These are phyloP conservation scores for Lizanozyma gosingica DNA, from an alignment of 1,139 yeast species.

Conservation along the genomic window DNA sequence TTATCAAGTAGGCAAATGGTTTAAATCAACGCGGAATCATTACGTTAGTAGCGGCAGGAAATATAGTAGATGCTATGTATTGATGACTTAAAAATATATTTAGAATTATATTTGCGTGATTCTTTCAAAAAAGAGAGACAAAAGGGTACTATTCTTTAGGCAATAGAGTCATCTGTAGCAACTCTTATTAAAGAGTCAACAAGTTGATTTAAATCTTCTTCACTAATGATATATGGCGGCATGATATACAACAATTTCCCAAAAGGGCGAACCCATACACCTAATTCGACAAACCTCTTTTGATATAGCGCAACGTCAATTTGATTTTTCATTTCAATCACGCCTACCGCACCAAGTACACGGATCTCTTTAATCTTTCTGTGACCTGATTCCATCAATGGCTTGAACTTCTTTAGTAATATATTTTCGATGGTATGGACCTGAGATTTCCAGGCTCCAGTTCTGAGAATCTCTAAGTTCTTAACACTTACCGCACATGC, in stretches of 20 bases:
- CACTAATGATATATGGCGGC: constrained; percentile 16
- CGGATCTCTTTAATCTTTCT: constrained; percentile 16
- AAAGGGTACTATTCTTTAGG: too few species aligned
- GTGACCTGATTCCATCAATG: constrained; percentile 1
- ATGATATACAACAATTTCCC: constrained; percentile 14
- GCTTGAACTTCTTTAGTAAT: constrained; percentile 1
- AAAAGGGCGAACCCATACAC: constrained; percentile 17
- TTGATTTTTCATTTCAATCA: constrained; percentile 7
- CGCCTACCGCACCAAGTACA: constrained; percentile 8
- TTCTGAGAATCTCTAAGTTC: constrained; percentile 18
- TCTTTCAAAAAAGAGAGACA: too few species aligned
- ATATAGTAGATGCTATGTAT: too few species aligned
- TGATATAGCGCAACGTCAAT: constrained; percentile 12
- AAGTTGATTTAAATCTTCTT: constrained; percentile 8
- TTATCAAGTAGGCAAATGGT: too few species aligned
- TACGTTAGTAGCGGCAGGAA: too few species aligned
- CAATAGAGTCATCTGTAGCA: too few species aligned
- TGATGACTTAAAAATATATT: too few species aligned
- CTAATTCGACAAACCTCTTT: constrained; percentile 9
- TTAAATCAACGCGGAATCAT: too few species aligned
- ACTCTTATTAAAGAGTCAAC: too few species aligned
- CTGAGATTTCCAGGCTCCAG: background rate
- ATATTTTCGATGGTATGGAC: constrained; percentile 1
- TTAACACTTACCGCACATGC: constrained; percentile 22
- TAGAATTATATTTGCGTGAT: too few species aligned